Evolutionary conservation across 2,329 filamentous ascomycete genomes (phyloP), one percentile per base, ranked within the genome.

Genomic region (Domatiomyces globalis): DNA sequence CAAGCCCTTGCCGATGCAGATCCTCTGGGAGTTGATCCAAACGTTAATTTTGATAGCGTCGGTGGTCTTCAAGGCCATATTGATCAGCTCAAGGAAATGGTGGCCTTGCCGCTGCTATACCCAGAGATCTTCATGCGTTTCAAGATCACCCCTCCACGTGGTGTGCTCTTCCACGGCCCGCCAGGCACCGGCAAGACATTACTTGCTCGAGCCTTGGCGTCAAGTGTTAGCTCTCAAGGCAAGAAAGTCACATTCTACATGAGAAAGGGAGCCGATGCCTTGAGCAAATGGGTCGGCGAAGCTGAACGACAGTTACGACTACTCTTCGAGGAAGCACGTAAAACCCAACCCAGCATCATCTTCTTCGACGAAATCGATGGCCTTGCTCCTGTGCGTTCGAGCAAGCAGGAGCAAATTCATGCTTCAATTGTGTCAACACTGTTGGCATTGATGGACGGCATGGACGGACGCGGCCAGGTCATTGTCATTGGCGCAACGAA

Each of bases 351-450:
- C 0, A 96, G 90, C 66, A 98, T 98, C 68, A 98, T 98, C 66
- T 98, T 98, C 73, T 96, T 98, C 61, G 92, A 98, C 66, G 92
- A 98, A 67, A 98, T 98, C 60, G 92, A 98, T 69, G 92, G 92
- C 51, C 75, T 98, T 57, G 92, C 92, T 2, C 94, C 92, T 49
- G 92, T 96, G 33, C 80, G 92, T 61, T 96, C 92, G 10, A 95
- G 90, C 69, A 96, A 96, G 67, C 90, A 96, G 69, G 92, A 98
- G 65, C 92, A 98, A 69, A 96, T 96, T 54, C 92, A 98, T 68
- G 88, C 92, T 5, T 96, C 90, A 1, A 98, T 98, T 57, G 90
- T 95, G 12, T 94, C 89, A 1, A 95, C 89, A 1, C 71, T 95
- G n/a, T 73, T 95, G 54, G 89, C 89, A 0, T 70, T 95, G 62